Evolutionary conservation across 129 eudicot genomes (phyloP).

Genomic region (Kitagawia praeruptora): DNA sequence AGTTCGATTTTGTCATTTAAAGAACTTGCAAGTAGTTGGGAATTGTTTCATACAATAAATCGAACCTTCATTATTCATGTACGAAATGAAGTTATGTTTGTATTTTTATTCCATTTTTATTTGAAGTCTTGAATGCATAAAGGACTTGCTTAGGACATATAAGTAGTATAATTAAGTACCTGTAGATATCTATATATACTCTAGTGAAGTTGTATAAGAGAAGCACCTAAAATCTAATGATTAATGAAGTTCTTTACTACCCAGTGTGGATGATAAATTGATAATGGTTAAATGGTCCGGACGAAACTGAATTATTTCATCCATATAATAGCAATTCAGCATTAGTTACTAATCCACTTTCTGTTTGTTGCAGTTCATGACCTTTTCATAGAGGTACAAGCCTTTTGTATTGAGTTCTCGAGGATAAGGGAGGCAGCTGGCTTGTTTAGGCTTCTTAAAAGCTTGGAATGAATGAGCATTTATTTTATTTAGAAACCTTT

Average conservation of each 20-base stretch:
- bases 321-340: too few species aligned
- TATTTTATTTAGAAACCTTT: too few species aligned
- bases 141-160: not conserved
- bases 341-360: too few species aligned
- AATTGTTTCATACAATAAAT: not conserved
- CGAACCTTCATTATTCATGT: not conserved
- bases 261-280: not conserved
- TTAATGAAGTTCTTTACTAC: not conserved
- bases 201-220: not conserved
- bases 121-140: not conserved
- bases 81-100: not conserved
- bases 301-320: not conserved
- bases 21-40: not conserved
- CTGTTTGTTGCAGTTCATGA: too few species aligned
- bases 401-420: too few species aligned
- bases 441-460: too few species aligned
- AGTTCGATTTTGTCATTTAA: not conserved
- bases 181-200: not conserved
- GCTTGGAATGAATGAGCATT: too few species aligned
- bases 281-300: not conserved
- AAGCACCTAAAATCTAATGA: not conserved
- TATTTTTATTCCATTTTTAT: not conserved
- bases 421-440: too few species aligned
- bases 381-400: too few species aligned
- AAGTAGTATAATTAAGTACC: not conserved